Conservation (phyloP, 2,329 filamentous ascomycete species). For the Tympanopsis confertula region DNA sequence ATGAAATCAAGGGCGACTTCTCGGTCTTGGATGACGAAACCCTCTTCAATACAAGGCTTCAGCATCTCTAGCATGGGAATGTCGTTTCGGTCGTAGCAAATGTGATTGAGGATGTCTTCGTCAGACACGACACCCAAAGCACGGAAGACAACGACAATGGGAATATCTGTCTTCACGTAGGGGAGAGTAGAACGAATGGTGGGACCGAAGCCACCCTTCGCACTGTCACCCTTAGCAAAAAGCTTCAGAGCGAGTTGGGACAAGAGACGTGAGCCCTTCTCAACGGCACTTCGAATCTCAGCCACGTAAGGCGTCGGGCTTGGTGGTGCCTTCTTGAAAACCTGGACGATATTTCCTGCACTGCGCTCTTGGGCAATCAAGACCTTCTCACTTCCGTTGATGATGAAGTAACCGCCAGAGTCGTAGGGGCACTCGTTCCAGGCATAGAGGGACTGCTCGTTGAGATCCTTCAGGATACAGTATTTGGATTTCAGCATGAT, state of each 20-base stretch:
- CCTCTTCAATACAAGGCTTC: conserved; percentile 93
- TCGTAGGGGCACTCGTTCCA: conserved; percentile 97
- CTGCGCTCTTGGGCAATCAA: conserved; percentile 95
- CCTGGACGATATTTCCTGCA: conserved; percentile 95
- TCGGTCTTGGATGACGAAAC: conserved; percentile 88
- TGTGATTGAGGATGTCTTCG: conserved; percentile 94
- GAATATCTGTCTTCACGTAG: conserved; percentile 87
- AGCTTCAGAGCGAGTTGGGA: conserved; percentile 87
- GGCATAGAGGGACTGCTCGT: conserved; percentile 75
- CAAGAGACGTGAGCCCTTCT: conserved; percentile 90
- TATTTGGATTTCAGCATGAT: conserved; percentile 98
- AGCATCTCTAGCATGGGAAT: conserved; percentile 96
- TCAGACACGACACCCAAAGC: conserved; percentile 93
- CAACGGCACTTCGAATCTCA: conserved; percentile 89
- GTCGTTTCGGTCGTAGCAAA: conserved; percentile 90
- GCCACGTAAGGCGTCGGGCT: conserved; percentile 86
- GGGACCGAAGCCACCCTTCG: conserved; percentile 71
- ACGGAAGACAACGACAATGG: conserved; percentile 89
- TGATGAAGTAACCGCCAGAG: conserved; percentile 96
- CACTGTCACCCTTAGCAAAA: conserved; percentile 69
- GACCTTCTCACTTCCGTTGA: conserved; percentile 98
- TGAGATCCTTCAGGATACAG: conserved; percentile 74
- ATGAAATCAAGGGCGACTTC: conserved; percentile 93
- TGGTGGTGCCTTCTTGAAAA: conserved; percentile 94
- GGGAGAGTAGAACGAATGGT: conserved; percentile 85